phyloP scores from a whole-genome alignment of 1,139 yeast species.

The Candida freyschussii region DNA sequence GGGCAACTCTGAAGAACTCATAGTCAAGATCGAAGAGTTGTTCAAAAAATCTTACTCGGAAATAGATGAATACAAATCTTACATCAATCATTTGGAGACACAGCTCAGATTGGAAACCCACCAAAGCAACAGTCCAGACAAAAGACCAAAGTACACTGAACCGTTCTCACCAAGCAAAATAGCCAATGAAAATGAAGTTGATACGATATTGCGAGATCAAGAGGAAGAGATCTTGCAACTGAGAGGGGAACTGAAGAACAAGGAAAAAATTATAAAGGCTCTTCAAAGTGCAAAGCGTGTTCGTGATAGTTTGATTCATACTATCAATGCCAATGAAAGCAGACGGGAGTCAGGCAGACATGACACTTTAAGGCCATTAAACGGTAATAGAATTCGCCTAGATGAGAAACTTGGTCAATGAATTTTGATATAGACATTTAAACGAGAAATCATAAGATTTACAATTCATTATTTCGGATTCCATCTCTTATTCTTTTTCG shows the following conservation, averaged over 20 bases:
- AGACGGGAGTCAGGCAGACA: conserved; percentile 15
- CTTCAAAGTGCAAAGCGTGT: conserved; percentile 55
- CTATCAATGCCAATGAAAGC: conserved; percentile 16
- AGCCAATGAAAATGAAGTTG: conserved; percentile 17
- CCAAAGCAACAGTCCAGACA: conserved; percentile 1
- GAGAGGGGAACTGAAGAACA: conserved; percentile 55
- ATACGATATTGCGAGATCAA: conserved; percentile 46
- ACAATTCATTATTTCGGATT: too few species aligned
- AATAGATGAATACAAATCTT: conserved; percentile 59
- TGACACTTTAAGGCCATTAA: conserved; percentile 14
- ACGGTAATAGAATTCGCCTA: conserved; percentile 12
- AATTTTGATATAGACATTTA: too few species aligned
- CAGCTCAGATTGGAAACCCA: conserved; percentile 35
- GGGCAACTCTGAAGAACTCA: conserved; percentile 14
- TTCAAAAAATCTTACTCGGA: conserved; percentile 33
- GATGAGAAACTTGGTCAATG: too few species aligned
- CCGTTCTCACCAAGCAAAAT: conserved; percentile 11
- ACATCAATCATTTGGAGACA: conserved; percentile 57
- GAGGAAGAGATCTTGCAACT: conserved; percentile 68
- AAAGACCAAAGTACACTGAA: conserved; percentile 1
- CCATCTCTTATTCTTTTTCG: too few species aligned
- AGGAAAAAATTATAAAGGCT: conserved; percentile 76
- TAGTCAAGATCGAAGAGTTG: conserved; percentile 28
- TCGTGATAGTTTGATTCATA: conserved; percentile 32
- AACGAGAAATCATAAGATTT: too few species aligned